Evolutionary conservation across 1,139 yeast genomes (phyloP).

Genomic region (Kazachstania sp.): DNA sequence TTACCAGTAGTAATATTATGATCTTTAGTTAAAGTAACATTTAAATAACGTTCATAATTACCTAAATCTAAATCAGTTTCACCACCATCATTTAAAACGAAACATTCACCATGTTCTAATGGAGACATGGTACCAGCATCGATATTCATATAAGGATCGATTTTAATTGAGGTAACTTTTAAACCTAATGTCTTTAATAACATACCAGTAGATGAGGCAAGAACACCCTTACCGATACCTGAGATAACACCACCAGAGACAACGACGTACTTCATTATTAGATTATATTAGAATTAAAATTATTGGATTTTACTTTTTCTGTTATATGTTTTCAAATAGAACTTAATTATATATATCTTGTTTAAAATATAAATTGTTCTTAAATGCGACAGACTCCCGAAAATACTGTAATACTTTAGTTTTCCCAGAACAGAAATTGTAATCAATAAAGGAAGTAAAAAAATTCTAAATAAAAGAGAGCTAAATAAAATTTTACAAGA

Average conservation of each 20-base stretch:
- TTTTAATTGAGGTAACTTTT: conserved; percentile 93
- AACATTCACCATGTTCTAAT: conserved; percentile 97
- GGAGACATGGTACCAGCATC: conserved; percentile 99
- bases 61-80: conserved; percentile 97
- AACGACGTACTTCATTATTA: conserved; percentile 94
- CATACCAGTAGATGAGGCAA: conserved; percentile 92
- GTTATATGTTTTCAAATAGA: not conserved
- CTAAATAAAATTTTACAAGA: too few species aligned
- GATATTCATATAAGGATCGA: conserved; percentile 97
- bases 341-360: too few species aligned
- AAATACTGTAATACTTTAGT: too few species aligned
- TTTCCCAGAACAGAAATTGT: too few species aligned
- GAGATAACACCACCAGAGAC: conserved; percentile 98
- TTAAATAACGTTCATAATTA: conserved; percentile 92
- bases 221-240: conserved; percentile 97
- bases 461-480: too few species aligned
- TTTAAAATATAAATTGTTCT: too few species aligned
- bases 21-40: conserved; percentile 83
- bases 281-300: not conserved
- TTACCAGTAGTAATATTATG: conserved; percentile 98
- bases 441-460: too few species aligned
- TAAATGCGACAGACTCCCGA: too few species aligned
- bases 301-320: not conserved
- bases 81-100: conserved; percentile 96
- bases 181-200: conserved; percentile 87